Evolutionary conservation across 306 rosid genomes (phyloP), one percentile per base, ranked within the genome.

Genomic region (Prosopis cineraria): DNA sequence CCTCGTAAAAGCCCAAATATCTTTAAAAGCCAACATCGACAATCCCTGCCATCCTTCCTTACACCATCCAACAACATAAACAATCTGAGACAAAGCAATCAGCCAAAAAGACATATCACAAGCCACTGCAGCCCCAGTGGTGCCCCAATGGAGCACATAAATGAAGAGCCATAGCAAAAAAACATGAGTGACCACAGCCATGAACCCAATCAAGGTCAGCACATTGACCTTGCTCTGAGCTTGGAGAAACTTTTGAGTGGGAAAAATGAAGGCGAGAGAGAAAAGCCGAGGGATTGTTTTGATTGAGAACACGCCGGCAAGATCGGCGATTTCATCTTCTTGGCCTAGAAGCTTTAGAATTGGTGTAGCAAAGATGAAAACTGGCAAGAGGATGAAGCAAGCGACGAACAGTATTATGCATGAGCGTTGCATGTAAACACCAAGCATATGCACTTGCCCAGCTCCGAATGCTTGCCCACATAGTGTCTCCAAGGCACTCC

Each of bases 21-120:
- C 90, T 50, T 74, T 76, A 68, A 87, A 87, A 14, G 90, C 82
- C 30, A 53, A 29, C 83, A 80, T 74, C 33, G 88, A 78, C 11
- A 83, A 80, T 4, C 89, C 93, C 60, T 16, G 79, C 89, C 91
- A 87, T 13, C 84, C 88, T 81, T 87, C 88, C 33, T 78, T 66
- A 75, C 87, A 79, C 89, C 88, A 86, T 27, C 86, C 87, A 4
- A 85, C 29, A 43, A 87, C 81, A 53, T 89, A 89, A 44, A 73
- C 37, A 68, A 72, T 63, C 63, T 87, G 88, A 43, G 87, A 84
- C 78, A 64, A 50, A 13, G 72, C 75, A 50, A 79, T 73, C 31
- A 33, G 25, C 89, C 86, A 85, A 67, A 80, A 37, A 6, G 87
- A 79, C 48, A 79, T 44, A 60, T 85, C 81, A 68, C 40, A 85